Evolutionary conservation across 352 stramenopile genomes (phyloP), one percentile per base, ranked within the genome.

Genomic region (Halophytophthora batemanensis): DNA sequence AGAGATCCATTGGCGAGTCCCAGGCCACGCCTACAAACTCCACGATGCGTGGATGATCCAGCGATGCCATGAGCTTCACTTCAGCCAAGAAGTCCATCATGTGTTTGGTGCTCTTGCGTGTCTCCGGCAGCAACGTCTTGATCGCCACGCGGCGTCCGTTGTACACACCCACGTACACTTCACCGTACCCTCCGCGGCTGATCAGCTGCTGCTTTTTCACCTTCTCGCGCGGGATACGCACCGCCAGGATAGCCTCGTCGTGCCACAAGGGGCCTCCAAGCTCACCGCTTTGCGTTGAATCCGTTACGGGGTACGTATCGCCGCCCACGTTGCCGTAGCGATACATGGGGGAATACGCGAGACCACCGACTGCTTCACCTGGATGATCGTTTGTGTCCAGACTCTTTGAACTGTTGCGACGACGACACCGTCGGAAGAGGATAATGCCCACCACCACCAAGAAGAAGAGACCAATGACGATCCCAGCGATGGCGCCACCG

Each of bases 41-140:
- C n/a, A n/a, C n/a, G n/a, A n/a, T n/a, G n/a, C n/a, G n/a, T n/a
- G 47, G 47, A 41, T 86, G 72, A 14, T 82, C 64, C 10, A 86
- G 54, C 23, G 36, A 48, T 3, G 75, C 62, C 28, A 59, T 77
- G 36, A 83, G 46, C 6, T 73, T 73, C 31, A 83, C 78, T 50
- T 86, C 72, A 25, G 70, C 65, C 67, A 86, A 66, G 36, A 86
- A 86, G 29, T 56, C 41, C 18, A 69, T 66, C 7, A 76, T 34
- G 17, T 82, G 54, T 14, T 64, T 66, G 17, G 66, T 41, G 39
- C 56, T 59, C 29, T 62, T 66, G 3, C 55, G 42, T 10, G 40
- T 64, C 50, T 76, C 66, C 0, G 59, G 55, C 12, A 64, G 43
- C 29, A 76, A 18, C 49, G 59, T 64, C 51, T 73, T 76, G 46